These are phyloP conservation scores for Colletotrichum sp. DNA, from an alignment of 2,329 filamentous ascomycete genomes.

Conservation along the genomic window DNA sequence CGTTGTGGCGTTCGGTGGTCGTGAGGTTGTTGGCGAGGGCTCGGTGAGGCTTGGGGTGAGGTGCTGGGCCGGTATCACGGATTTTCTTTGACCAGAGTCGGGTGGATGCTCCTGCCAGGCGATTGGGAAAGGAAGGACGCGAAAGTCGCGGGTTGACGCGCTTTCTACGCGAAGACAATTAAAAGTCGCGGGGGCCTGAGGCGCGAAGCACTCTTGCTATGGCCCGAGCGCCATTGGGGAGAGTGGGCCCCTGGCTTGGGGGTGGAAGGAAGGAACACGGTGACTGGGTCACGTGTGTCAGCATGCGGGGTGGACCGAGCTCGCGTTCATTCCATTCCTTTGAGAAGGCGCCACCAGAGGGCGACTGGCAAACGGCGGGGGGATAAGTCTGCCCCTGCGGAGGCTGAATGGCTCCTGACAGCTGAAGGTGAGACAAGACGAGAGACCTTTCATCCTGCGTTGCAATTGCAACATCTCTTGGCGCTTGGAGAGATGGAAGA, in stretches of 20 bases:
- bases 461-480: background rate
- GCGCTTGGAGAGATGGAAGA: background rate
- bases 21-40: background rate
- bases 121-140: conserved; percentile 8
- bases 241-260: background rate
- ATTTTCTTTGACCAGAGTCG: conserved; percentile 15
- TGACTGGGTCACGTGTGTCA: background rate
- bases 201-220: background rate
- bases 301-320: background rate
- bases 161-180: conserved; percentile 20
- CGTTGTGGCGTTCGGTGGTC: background rate
- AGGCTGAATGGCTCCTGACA: background rate
- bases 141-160: conserved; percentile 16
- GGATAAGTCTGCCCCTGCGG: background rate
- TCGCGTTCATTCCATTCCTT: background rate
- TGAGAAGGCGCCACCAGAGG: background rate
- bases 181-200: conserved; percentile 1
- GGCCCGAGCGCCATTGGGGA: background rate
- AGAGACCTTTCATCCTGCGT: background rate
- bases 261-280: background rate
- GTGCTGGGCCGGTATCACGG: background rate
- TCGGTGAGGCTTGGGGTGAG: conserved; percentile 7
- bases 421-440: background rate
- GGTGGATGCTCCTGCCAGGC: conserved; percentile 14
- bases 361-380: background rate